Evolutionary conservation across 257 asterid genomes (phyloP).

Genomic region (Parsonsia alboflavescens): DNA sequence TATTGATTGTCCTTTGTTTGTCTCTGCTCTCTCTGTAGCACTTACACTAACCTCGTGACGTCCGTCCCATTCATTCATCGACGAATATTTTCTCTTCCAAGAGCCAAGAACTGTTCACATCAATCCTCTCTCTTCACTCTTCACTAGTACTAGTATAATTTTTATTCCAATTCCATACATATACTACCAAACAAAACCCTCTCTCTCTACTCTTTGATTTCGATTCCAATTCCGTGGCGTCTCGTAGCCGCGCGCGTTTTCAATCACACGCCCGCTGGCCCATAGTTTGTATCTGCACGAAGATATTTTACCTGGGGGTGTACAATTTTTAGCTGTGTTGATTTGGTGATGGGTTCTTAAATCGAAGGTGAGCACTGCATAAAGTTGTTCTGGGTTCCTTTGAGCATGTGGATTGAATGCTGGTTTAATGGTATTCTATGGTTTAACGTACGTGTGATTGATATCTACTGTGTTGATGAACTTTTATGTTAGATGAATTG

Average conservation of each 20-base stretch:
- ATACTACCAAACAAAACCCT: not conserved
- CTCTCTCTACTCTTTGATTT: slow-evolving; percentile 3
- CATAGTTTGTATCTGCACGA: not conserved
- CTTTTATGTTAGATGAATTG: not conserved
- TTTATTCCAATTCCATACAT: not conserved
- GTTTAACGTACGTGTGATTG: not conserved
- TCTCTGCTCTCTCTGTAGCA: not conserved
- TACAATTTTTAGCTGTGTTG: not conserved
- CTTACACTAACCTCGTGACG: slow-evolving; percentile 23
- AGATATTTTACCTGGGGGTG: not conserved
- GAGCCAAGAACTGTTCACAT: not conserved
- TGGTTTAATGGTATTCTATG: not conserved
- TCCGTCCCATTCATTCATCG: slow-evolving; percentile 15
- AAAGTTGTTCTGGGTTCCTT: not conserved
- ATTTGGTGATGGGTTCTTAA: not conserved
- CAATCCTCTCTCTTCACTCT: not conserved
- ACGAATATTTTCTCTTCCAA: slow-evolving; percentile 5
- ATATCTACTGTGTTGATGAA: not conserved
- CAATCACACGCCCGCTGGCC: not conserved
- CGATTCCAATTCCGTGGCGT: slow-evolving; percentile 29
- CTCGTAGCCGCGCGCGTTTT: slow-evolving; percentile 13
- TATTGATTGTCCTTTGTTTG: not conserved
- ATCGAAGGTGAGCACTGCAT: slow-evolving; percentile 9
- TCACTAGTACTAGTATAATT: no score
- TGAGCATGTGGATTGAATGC: not conserved